phyloP scores from a whole-genome alignment of 495 filamentous ascomycete species.

The Talaromyces proteolyticus region DNA sequence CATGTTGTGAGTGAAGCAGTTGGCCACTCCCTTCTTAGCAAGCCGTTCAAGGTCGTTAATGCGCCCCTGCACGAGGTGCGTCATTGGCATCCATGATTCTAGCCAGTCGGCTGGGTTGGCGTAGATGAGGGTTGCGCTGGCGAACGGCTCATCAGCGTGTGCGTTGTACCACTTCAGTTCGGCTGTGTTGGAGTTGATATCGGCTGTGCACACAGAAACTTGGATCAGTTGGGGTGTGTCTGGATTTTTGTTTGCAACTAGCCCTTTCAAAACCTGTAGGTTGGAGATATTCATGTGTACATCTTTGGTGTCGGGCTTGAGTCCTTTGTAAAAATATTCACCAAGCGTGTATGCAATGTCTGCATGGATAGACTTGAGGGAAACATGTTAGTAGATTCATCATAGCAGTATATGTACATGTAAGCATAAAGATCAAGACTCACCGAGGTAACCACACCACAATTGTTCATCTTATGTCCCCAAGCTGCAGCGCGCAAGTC shows the following conservation, averaged over 20 bases:
- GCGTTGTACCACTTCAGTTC: conserved; percentile 26
- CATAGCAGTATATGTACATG: too few species aligned
- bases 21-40: conserved; percentile 17
- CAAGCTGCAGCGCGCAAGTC: conserved; percentile 20
- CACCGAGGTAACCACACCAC: conserved; percentile 31
- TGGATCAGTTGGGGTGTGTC: conserved; percentile 26
- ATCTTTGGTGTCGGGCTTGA: conserved; percentile 8
- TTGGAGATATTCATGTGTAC: conserved; percentile 21
- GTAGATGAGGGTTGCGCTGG: conserved; percentile 14
- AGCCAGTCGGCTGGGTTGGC: conserved; percentile 14
- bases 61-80: conserved; percentile 23
- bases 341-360: conserved; percentile 26
- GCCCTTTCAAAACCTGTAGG: conserved; percentile 15
- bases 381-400: too few species aligned
- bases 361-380: conserved; percentile 21
- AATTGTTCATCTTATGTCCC: conserved; percentile 34
- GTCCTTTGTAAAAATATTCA: conserved; percentile 14
- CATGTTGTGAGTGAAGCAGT: conserved; percentile 17
- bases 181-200: conserved; percentile 15
- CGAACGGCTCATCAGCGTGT: conserved; percentile 16
- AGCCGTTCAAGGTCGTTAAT: conserved; percentile 18
- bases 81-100: conserved; percentile 13
- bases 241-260: conserved; percentile 15
- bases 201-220: conserved; percentile 14
- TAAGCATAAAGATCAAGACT: too few species aligned